Percentiles rank a stretch among this genome's conserved stretches.
phyloP scores from a whole-genome alignment of 31 red algal genomes.

The Odonthalia washingtoniensis region DNA sequence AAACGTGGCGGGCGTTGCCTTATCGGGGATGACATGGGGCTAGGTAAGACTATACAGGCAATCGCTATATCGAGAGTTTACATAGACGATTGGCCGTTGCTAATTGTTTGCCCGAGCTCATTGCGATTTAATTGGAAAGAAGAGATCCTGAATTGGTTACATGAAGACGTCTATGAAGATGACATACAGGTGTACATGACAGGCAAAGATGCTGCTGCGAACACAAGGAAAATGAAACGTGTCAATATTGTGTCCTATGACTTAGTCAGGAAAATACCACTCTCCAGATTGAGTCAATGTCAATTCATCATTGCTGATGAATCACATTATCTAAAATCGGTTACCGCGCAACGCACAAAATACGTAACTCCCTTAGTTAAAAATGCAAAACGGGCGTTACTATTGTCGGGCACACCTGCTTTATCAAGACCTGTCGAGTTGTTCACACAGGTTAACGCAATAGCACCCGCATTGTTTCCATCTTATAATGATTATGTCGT shows the following conservation, averaged over 20 bases:
- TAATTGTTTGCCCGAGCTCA: constrained; percentile 88
- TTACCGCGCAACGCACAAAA: constrained; percentile 72
- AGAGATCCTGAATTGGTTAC: constrained; percentile 65
- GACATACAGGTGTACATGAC: constrained; percentile 78
- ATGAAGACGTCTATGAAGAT: constrained; percentile 35
- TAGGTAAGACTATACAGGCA: constrained; percentile 93
- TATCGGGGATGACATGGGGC: constrained; percentile 96
- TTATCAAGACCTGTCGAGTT: constrained; percentile 86
- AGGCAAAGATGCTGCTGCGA: constrained; percentile 63
- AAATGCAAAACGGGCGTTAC: constrained; percentile 56
- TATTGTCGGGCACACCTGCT: constrained; percentile 87
- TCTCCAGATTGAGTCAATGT: constrained; percentile 29
- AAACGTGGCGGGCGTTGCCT: constrained; percentile 74
- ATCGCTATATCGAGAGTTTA: constrained; percentile 63
- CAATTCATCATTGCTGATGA: constrained; percentile 66
- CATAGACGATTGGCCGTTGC: constrained; percentile 80
- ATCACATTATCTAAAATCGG: constrained; percentile 66
- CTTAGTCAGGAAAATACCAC: constrained; percentile 59
- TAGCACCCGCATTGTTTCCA: constrained; percentile 74
- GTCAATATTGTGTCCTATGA: constrained; percentile 88
- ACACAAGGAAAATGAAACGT: constrained; percentile 11
- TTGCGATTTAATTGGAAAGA: constrained; percentile 81
- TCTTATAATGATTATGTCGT: constrained; percentile 63
- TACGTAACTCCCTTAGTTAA: constrained; percentile 62
- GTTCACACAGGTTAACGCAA: constrained; percentile 69